Base-by-base conservation (phyloP, 371 early-diverging fungal genomes). In the Mortierella sp. region DNA sequence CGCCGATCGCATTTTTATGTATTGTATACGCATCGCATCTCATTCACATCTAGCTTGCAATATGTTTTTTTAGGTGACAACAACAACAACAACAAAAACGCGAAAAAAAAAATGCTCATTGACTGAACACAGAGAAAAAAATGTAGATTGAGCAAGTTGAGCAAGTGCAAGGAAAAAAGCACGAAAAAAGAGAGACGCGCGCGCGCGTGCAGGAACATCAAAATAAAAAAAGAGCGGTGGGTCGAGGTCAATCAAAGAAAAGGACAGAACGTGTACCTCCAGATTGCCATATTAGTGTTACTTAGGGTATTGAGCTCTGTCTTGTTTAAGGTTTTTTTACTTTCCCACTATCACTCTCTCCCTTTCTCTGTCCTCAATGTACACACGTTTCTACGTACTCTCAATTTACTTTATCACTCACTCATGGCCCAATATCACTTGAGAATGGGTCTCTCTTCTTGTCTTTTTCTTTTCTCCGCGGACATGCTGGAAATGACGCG, bases 1-100 rank as follows among this genome's bases (percentile, higher is more conserved):
- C 63, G 63, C 63, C 63, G 63, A 63, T 63, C 63, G 72, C 50
- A 72, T 48, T 45, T 72, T 19, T 72, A n/a, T 19, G 28, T 71
- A 19, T 26, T 48, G 19, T 63, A 28, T 7, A 28, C 31, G 19
- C 34, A 63, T 63, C 28, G 63, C 19, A 63, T 63, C 63, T 31
- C 63, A 63, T 63, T 19, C 31, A 31, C 58, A 31, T 31, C 63
- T 13, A 6, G 8, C 31, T 19, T 31, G 19, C 8, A 7, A 31
- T 31, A 31, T 14, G 28, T 26, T 58, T n/a, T 34, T 63, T 19
- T 63, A 38, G 42, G 8, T 50, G 16, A 48, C 45, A 44, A n/a
- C n/a, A 44, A 44, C 11, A 48, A 31, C 28, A 60, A 31, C 31
- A 63, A 13, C 11, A 26, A 26, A 63, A 31, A 63, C 58, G 31